Evolutionary conservation across 441 rosid species (phyloP), one percentile per base, ranked within the genome.

Genomic region (Arabidopsis lyrata): DNA sequence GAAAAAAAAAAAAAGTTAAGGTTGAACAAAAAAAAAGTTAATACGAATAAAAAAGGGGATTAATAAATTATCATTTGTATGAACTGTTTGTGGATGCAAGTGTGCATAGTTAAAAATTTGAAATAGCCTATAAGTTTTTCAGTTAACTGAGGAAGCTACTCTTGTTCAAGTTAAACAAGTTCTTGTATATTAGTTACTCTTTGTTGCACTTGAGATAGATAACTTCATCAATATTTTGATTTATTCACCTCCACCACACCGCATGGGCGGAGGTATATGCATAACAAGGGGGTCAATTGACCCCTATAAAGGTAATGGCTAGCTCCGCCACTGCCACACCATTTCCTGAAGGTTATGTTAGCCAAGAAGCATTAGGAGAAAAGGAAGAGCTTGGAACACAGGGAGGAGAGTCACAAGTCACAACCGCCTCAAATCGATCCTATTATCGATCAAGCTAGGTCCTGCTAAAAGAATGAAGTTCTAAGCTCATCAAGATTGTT

Each of bases 391-490:
- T 81, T 73, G 93, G 85, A 83, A 71, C 87, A 44, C 94, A 86
- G 70, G 95, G 84, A 83, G 80, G 85, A 66, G 82, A 80, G 73
- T 88, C 89, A 38, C n/a, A n/a, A n/a, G n/a, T n/a, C 24, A 22
- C 62, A 77, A 31, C 91, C 81, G 22, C 85, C 84, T 69, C 81
- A 90, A 60, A 80, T 89, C 9, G 94, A 95, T 84, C 99, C 99
- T 60, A 89, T 92, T 39, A 92, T 95, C 24, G 94, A 92, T 83
- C 99, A 90, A n/a, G n/a, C n/a, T n/a, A 85, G 99, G 99, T 61
- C 97, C 99, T 59, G 86, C 97, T 32, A 88, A 92, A 76, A 79
- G 94, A 84, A 87, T 78, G 80, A 92, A 92, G 79, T 80, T 88
- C 55, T 95, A 83, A 87, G 20, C 61, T 68, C 36, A 35, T 35